phyloP scores from a whole-genome alignment of 2,329 filamentous ascomycete species.

The Calonectria pseudoreteaudii region DNA sequence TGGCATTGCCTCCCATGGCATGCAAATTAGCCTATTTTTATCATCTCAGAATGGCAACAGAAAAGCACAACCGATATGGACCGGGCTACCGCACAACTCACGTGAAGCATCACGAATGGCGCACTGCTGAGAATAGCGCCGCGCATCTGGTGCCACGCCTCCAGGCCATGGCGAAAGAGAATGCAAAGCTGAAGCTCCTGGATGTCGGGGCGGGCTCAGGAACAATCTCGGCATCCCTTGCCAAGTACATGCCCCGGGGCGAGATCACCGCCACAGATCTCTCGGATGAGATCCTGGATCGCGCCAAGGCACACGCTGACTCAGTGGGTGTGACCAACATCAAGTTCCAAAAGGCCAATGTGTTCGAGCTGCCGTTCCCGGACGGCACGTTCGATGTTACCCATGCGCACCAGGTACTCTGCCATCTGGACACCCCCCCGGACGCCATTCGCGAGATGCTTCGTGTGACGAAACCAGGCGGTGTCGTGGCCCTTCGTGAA shows the following conservation, averaged over 20 bases:
- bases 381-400: slow-evolving; percentile 57
- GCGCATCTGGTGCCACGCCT: slow-evolving; percentile 57
- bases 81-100: slow-evolving; percentile 42
- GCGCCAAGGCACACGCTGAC: slow-evolving; percentile 39
- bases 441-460: slow-evolving; percentile 54
- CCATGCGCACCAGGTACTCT: slow-evolving; percentile 57
- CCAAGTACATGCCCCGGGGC: slow-evolving; percentile 53
- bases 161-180: slow-evolving; percentile 30
- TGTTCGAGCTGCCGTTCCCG: slow-evolving; percentile 51
- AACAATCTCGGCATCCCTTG: slow-evolving; percentile 59
- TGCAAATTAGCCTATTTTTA: neutral
- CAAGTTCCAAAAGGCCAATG: slow-evolving; percentile 42
- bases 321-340: slow-evolving; percentile 41
- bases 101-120: slow-evolving; percentile 49
- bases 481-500: slow-evolving; percentile 53
- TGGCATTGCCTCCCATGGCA: neutral
- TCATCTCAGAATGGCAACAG: slow-evolving; percentile 31
- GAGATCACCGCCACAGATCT: slow-evolving; percentile 48
- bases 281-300: slow-evolving; percentile 46
- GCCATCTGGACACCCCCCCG: slow-evolving; percentile 51
- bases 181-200: slow-evolving; percentile 53
- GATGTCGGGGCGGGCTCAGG: slow-evolving; percentile 64
- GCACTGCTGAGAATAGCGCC: slow-evolving; percentile 58
- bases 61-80: slow-evolving; percentile 42
- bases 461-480: slow-evolving; percentile 56